These are phyloP conservation scores for Pyrenophora graminea DNA, from an alignment of 2,329 filamentous ascomycete species.

Conservation along the genomic window DNA sequence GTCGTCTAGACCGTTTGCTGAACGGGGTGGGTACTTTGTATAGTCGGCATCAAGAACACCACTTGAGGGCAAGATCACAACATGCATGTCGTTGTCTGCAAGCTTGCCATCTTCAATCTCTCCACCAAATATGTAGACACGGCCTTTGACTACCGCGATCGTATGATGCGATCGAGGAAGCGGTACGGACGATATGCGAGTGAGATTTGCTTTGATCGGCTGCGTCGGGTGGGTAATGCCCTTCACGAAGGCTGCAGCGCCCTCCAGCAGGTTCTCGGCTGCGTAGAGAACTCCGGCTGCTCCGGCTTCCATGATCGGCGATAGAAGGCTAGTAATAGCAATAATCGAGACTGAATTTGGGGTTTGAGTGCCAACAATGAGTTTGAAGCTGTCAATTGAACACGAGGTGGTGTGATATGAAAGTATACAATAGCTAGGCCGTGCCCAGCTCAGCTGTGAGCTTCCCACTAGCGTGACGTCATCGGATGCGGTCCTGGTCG, in stretches of 20 bases:
- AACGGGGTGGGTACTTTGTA: constrained; percentile 40
- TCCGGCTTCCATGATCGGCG: constrained; percentile 43
- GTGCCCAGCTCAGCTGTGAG: constrained; percentile 4
- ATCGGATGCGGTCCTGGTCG: constrained; percentile 9
- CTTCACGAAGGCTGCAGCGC: constrained; percentile 54
- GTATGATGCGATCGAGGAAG: constrained; percentile 58
- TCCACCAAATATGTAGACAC: constrained; percentile 62
- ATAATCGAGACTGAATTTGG: not conserved
- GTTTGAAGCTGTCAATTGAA: not conserved
- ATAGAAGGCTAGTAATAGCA: constrained; percentile 42
- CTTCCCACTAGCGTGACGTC: constrained; percentile 10
- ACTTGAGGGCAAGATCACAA: constrained; percentile 55
- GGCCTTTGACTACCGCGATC: constrained; percentile 57
- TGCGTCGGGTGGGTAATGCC: constrained; percentile 55
- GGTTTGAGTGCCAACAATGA: not conserved
- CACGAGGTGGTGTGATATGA: not conserved
- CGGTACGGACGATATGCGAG: constrained; percentile 51
- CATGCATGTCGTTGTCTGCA: constrained; percentile 57
- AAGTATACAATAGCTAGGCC: not conserved
- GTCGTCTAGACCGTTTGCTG: constrained; percentile 32
- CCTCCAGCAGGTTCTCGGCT: constrained; percentile 42
- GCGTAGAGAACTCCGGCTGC: constrained; percentile 46
- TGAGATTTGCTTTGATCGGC: constrained; percentile 57
- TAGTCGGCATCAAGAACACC: constrained; percentile 51
- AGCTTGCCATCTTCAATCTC: constrained; percentile 46